Conservation (phyloP, 352 stramenopile genomes). For the Phytophthora citrophthora region DNA sequence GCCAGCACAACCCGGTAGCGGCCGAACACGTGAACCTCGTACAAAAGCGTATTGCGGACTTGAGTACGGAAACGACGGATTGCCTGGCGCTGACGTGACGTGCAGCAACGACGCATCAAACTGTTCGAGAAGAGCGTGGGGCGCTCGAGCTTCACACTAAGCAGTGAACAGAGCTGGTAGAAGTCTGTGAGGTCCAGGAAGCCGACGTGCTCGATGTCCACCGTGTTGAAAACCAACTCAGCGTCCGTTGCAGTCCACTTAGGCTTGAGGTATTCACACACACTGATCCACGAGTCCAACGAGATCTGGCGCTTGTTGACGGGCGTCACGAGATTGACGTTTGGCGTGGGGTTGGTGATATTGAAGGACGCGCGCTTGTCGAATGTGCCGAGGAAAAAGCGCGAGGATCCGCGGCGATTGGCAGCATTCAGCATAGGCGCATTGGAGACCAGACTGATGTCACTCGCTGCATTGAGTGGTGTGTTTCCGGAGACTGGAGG, state of each 20-base stretch:
- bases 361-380: constrained; percentile 55
- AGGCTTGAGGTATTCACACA: constrained; percentile 78
- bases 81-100: constrained; percentile 49
- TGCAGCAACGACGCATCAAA: constrained; percentile 54
- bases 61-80: constrained; percentile 57
- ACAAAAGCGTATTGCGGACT: constrained; percentile 60
- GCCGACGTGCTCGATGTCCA: constrained; percentile 70
- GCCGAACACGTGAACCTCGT: constrained; percentile 66
- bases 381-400: constrained; percentile 55
- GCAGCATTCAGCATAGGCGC: constrained; percentile 41
- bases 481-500: constrained; percentile 2
- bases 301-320: constrained; percentile 64
- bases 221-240: constrained; percentile 81
- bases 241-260: constrained; percentile 79
- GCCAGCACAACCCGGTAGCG: constrained; percentile 76
- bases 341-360: constrained; percentile 31
- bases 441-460: constrained; percentile 37
- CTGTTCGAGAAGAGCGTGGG: constrained; percentile 52
- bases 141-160: constrained; percentile 74
- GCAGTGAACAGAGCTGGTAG: constrained; percentile 78
- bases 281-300: constrained; percentile 70
- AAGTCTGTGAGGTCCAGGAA: constrained; percentile 74
- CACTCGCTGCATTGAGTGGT: constrained; percentile 22
- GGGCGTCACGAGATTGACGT: constrained; percentile 43
- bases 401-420: constrained; percentile 65